phyloP scores from a whole-genome alignment of 1,139 yeast genomes.

The Lodderomyces theae region DNA sequence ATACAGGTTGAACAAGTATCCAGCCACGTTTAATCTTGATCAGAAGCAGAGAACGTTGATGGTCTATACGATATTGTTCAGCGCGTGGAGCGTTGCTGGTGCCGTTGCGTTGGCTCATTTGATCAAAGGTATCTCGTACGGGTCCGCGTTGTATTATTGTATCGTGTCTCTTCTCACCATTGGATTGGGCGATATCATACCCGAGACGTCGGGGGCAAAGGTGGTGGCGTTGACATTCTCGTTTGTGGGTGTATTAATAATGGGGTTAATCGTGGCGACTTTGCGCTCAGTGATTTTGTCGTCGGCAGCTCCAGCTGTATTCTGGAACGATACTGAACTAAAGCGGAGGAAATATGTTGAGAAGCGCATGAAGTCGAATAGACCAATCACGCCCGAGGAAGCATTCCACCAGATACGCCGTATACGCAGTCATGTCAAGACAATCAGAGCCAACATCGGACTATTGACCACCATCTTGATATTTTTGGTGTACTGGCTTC shows the following conservation, averaged over 20 bases:
- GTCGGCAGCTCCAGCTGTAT: conserved; percentile 59
- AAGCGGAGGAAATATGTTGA: conserved; percentile 20
- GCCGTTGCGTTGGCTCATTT: conserved; percentile 45
- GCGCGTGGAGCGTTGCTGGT: conserved; percentile 71
- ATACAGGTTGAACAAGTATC: conserved; percentile 54
- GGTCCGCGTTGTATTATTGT: conserved; percentile 67
- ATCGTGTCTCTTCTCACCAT: conserved; percentile 71
- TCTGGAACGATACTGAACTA: conserved; percentile 59
- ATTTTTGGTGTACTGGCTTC: conserved; percentile 61
- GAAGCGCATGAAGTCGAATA: conserved; percentile 18
- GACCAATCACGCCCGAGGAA: conserved; percentile 30
- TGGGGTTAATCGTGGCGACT: conserved; percentile 72
- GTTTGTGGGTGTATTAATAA: conserved; percentile 62
- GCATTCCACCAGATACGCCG: conserved; percentile 55
- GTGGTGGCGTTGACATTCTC: conserved; percentile 63
- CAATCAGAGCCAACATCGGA: conserved; percentile 29
- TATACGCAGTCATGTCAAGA: conserved; percentile 39
- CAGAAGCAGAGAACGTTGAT: conserved; percentile 68
- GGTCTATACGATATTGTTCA: conserved; percentile 62
- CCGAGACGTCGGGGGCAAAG: conserved; percentile 49
- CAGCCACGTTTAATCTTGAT: conserved; percentile 65
- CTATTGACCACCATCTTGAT: conserved; percentile 40
- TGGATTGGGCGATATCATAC: conserved; percentile 75
- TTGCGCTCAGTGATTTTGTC: conserved; percentile 62
- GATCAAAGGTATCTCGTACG: conserved; percentile 42